Percentiles rank a stretch among this genome's conserved stretches.
These are phyloP conservation scores for Leucoagaricus sp. DNA, from an alignment of 1,284 basidiomycete genomes.

Conservation along the genomic window DNA sequence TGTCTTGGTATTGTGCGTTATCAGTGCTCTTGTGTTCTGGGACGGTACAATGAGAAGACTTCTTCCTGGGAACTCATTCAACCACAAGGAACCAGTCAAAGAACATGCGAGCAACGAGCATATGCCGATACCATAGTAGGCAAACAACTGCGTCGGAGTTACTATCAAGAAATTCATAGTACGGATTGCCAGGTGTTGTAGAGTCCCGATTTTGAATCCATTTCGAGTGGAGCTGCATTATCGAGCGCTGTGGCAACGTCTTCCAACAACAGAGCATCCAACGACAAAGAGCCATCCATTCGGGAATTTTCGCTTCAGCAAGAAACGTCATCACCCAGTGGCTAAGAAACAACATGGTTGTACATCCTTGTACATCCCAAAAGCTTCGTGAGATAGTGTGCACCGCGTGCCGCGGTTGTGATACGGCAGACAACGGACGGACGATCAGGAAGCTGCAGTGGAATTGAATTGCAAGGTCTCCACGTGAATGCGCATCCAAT, in stretches of 20 bases:
- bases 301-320: no score
- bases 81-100: slow-evolving; percentile 1
- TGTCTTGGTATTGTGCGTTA: background rate
- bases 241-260: no score
- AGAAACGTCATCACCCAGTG: no score
- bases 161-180: no score
- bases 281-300: no score
- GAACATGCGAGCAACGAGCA: no score
- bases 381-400: background rate
- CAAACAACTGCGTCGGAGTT: no score
- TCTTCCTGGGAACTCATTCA: background rate
- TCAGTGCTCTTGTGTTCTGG: background rate
- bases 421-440: background rate
- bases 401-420: background rate
- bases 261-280: no score
- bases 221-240: no score
- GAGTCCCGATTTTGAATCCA: no score
- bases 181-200: no score
- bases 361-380: background rate
- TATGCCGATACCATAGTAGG: no score
- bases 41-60: background rate
- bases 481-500: background rate
- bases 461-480: background rate
- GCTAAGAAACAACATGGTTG: background rate
- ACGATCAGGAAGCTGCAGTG: background rate